Conservation (phyloP, 208 protist genomes). For the Crithidia fasciculata region DNA sequence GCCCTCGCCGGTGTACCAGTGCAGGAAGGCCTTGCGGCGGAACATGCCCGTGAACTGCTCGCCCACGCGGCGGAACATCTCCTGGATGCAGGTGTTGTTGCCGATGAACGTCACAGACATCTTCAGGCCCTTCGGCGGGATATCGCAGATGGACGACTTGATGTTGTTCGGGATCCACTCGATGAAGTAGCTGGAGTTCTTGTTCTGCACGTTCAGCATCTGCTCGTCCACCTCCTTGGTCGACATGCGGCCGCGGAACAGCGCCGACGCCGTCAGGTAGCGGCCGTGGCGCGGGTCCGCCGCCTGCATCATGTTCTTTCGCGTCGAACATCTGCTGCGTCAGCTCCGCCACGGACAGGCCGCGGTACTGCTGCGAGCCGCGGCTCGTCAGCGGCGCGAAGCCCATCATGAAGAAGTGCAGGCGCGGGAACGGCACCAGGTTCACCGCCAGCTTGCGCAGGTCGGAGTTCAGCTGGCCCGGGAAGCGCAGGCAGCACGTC, state of each 20-base stretch:
- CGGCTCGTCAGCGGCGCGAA: conserved; percentile 95
- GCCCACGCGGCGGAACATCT: no score
- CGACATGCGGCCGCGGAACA: conserved; percentile 94
- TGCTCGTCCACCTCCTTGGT: conserved; percentile 74
- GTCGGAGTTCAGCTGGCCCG: conserved; percentile 97
- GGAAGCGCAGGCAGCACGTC: conserved; percentile 97
- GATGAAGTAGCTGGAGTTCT: no score
- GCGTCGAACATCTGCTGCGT: conserved; percentile 97
- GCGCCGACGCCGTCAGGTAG: conserved; percentile 79
- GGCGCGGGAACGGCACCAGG: conserved; percentile 98
- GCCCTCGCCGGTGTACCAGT: not conserved
- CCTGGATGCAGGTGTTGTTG: no score
- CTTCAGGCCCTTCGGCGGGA: no score
- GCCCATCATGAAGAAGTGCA: conserved; percentile 99
- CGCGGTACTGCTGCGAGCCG: conserved; percentile 86
- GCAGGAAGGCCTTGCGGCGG: no score
- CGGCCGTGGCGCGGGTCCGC: conserved; percentile 48
- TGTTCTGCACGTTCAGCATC: no score
- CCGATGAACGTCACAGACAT: no score
- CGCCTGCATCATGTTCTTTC: conserved; percentile 98
- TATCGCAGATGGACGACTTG: no score
- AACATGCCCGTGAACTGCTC: no score
- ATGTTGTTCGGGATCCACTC: no score
- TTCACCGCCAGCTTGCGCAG: conserved; percentile 98
- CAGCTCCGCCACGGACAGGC: conserved; percentile 83